Percentiles rank a stretch among this genome's conserved stretches.
These are phyloP conservation scores for Furcasterigmium furcatum DNA, from an alignment of 2,329 filamentous ascomycete species.

Conservation along the genomic window DNA sequence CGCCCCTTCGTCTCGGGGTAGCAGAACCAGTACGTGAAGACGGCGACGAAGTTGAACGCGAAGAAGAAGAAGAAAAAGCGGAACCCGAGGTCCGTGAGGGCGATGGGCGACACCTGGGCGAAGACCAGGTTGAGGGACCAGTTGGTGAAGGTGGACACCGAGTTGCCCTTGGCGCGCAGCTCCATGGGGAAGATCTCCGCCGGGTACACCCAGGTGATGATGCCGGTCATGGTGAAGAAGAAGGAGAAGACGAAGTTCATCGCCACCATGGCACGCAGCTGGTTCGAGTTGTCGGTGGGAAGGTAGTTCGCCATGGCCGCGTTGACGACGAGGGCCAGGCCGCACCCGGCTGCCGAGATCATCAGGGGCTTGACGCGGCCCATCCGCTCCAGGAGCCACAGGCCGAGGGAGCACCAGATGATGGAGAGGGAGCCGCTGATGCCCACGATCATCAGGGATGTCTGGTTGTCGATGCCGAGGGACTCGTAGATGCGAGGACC, in stretches of 20 bases:
- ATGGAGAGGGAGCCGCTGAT: slow-evolving; percentile 46
- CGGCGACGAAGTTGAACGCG: slow-evolving; percentile 17
- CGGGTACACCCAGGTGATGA: slow-evolving; percentile 37
- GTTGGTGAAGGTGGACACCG: slow-evolving; percentile 23
- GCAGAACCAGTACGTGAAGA: slow-evolving; percentile 18
- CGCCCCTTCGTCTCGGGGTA: slow-evolving; percentile 27
- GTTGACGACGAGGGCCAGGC: slow-evolving; percentile 20
- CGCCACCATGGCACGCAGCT: slow-evolving; percentile 22
- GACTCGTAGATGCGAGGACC: slow-evolving; percentile 35
- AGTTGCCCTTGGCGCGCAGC: slow-evolving; percentile 21
- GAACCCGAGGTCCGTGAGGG: slow-evolving; percentile 37
- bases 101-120: slow-evolving; percentile 43
- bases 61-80: slow-evolving; percentile 35
- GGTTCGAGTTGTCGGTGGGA: slow-evolving; percentile 16
- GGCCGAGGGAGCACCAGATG: slow-evolving; percentile 42
- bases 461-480: slow-evolving; percentile 37
- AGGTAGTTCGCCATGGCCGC: slow-evolving; percentile 21
- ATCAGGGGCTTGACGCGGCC: slow-evolving; percentile 46
- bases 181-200: slow-evolving; percentile 35
- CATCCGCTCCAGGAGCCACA: slow-evolving; percentile 40
- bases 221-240: slow-evolving; percentile 30
- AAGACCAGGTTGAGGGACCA: slow-evolving; percentile 36
- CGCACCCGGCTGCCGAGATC: slow-evolving; percentile 26
- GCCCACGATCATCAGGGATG: slow-evolving; percentile 46
- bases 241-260: slow-evolving; percentile 31